Conservation (phyloP, 371 early-diverging fungal species). For the Blakeslea trispora region DNA sequence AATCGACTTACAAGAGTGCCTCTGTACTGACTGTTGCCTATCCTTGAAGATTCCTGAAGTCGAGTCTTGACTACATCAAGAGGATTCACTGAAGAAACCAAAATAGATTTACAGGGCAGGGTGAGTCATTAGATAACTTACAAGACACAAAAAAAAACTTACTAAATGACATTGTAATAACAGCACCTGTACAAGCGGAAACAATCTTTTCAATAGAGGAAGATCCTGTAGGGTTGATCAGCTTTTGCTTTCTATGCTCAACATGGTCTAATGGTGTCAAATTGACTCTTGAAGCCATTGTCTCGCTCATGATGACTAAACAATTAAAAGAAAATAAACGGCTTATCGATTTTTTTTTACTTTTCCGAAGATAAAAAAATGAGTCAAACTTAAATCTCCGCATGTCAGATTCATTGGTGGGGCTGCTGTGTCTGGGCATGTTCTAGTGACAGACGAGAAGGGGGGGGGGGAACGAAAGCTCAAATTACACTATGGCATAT, state of each 20-base stretch:
- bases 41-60: slow-evolving; percentile 74
- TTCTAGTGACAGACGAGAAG: too few relatives aligned
- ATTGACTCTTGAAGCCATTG: too few relatives aligned
- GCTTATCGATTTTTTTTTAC: too few relatives aligned
- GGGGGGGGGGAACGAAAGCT: too few relatives aligned
- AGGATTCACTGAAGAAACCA: slow-evolving; percentile 85
- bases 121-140: slow-evolving; percentile 84
- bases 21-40: slow-evolving; percentile 19
- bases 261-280: too few relatives aligned
- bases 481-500: too few relatives aligned
- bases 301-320: too few relatives aligned
- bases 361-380: not conserved
- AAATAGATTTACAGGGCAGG: slow-evolving; percentile 91
- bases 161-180: slow-evolving; percentile 47
- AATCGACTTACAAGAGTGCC: slow-evolving; percentile 35
- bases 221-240: slow-evolving; percentile 1
- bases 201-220: slow-evolving; percentile 43
- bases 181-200: slow-evolving; percentile 47
- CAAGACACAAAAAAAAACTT: slow-evolving; percentile 14
- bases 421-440: too few relatives aligned
- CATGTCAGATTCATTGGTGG: too few relatives aligned
- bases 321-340: too few relatives aligned
- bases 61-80: slow-evolving; percentile 94
- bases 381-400: not conserved
- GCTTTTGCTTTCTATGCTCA: not conserved